phyloP scores from a whole-genome alignment of 2,329 filamentous ascomycete genomes.

The Fonsecaea erecta region DNA sequence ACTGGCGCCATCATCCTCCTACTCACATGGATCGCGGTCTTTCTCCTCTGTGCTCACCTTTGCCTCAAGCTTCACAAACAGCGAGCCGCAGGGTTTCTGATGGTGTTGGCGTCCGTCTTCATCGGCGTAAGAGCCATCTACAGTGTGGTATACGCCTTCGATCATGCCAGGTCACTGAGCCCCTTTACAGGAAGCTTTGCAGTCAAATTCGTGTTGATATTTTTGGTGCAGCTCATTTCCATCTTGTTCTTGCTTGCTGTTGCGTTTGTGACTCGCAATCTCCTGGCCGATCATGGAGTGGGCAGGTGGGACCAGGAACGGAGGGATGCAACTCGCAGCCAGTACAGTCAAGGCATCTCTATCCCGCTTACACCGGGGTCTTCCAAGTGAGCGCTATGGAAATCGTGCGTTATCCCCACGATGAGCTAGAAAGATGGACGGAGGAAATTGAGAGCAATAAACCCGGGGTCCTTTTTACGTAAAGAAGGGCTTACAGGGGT shows the following conservation, averaged over 20 bases:
- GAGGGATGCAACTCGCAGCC: background rate
- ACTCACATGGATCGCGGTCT: constrained; percentile 13
- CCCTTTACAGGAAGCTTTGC: constrained; percentile 21
- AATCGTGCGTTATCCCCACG: background rate
- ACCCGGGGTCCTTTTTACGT: background rate
- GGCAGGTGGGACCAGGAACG: background rate
- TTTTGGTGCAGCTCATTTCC: constrained; percentile 23
- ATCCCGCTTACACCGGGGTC: background rate
- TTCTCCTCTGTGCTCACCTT: constrained; percentile 9
- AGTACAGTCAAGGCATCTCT: background rate
- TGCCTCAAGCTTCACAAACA: constrained; percentile 3
- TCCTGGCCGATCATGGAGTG: background rate
- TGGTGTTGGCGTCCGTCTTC: constrained; percentile 10
- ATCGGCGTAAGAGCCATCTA: constrained; percentile 25
- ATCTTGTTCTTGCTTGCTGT: constrained; percentile 10
- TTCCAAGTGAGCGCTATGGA: background rate
- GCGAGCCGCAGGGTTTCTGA: background rate
- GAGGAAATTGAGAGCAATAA: background rate
- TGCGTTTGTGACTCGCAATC: constrained; percentile 19
- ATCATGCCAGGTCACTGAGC: constrained; percentile 16
- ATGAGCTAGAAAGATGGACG: background rate
- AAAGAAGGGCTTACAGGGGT: background rate
- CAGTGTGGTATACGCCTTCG: constrained; percentile 25
- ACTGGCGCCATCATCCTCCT: constrained; percentile 19
- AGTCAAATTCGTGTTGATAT: constrained; percentile 18